Conservation (phyloP, 805 yeast species). For the Clavispora asparagi region DNA sequence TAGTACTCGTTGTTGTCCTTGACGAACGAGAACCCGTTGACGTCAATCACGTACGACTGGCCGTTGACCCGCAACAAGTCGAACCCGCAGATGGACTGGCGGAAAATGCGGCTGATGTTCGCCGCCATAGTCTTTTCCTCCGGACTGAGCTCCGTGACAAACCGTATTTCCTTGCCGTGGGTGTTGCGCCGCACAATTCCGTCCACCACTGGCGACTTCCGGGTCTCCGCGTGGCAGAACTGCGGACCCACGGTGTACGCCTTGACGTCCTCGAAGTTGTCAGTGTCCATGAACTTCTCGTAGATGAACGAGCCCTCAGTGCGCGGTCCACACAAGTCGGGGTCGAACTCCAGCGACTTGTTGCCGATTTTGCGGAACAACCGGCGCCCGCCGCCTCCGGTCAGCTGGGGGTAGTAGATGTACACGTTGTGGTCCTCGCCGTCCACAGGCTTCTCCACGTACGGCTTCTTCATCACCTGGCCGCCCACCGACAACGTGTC, state of each 20-base stretch:
- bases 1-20: conserved; percentile 86
- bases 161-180: conserved; percentile 94
- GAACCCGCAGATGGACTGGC: conserved; percentile 96
- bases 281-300: conserved; percentile 96
- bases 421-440: conserved; percentile 98
- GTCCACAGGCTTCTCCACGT: conserved; percentile 97
- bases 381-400: conserved; percentile 97
- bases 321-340: conserved; percentile 66
- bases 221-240: conserved; percentile 95
- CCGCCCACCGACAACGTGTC: conserved; percentile 80
- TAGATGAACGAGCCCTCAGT: conserved; percentile 88
- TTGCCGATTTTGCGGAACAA: conserved; percentile 94
- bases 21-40: conserved; percentile 95
- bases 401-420: conserved; percentile 79
- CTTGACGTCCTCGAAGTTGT: conserved; percentile 96
- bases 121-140: conserved; percentile 80
- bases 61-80: conserved; percentile 89
- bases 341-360: conserved; percentile 94
- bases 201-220: conserved; percentile 99
- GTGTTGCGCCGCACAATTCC: conserved; percentile 97
- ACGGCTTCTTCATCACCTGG: conserved; percentile 71
- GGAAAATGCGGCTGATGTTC: conserved; percentile 67
- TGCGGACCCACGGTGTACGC: conserved; percentile 93
- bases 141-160: conserved; percentile 69
- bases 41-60: conserved; percentile 89